Conservation (phyloP, 2,329 filamentous ascomycete species). For the Zymoseptoria crescenta region DNA sequence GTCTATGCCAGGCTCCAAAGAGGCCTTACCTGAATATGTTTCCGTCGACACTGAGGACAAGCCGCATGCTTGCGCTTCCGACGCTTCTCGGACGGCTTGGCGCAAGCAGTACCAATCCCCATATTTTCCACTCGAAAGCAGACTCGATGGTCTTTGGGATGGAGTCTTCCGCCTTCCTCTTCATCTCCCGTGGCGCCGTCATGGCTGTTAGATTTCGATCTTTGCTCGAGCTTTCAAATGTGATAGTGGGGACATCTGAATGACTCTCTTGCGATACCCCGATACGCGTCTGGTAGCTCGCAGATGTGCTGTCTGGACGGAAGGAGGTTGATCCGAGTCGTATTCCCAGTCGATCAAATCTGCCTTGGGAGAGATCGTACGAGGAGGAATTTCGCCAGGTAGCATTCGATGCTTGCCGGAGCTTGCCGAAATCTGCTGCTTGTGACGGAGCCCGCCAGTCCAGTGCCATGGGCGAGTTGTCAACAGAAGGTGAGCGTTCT, state of each 20-base stretch:
- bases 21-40: no score
- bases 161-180: background rate
- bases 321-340: constrained; percentile 63
- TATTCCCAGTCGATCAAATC: constrained; percentile 71
- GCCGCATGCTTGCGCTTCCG: no score
- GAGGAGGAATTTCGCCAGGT: constrained; percentile 41
- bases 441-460: constrained; percentile 45
- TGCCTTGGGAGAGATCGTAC: constrained; percentile 93
- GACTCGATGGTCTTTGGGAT: background rate
- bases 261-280: constrained; percentile 20
- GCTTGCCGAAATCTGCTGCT: constrained; percentile 32
- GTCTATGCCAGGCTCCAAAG: no score
- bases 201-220: background rate
- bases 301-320: constrained; percentile 56
- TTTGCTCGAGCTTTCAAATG: background rate
- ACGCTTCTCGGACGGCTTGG: no score
- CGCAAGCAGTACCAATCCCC: no score
- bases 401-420: constrained; percentile 25
- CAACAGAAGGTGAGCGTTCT: constrained; percentile 73
- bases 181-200: background rate
- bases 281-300: constrained; percentile 28
- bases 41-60: no score
- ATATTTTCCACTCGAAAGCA: background rate
- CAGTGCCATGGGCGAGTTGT: constrained; percentile 47
- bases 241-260: no score